These are phyloP conservation scores for Fusarium sulawesiense DNA, from an alignment of 2,329 filamentous ascomycete species.

Conservation along the genomic window DNA sequence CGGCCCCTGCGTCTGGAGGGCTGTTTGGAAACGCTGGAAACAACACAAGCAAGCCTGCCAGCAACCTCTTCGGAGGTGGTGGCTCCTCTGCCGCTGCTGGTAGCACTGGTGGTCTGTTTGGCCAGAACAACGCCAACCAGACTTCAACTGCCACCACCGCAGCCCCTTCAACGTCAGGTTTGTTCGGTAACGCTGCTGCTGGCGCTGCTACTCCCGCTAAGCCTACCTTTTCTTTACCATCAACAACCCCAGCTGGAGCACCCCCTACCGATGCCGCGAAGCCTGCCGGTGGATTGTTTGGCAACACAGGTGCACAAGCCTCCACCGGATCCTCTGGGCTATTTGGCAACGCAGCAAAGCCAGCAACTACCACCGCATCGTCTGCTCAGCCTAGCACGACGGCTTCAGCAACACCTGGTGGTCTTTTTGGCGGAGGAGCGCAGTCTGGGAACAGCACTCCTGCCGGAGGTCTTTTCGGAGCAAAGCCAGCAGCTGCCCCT, in stretches of 20 bases:
- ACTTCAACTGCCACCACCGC: slow-evolving; percentile 39
- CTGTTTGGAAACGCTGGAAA: slow-evolving; percentile 49
- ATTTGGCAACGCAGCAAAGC: slow-evolving; percentile 47
- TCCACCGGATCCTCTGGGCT: slow-evolving; percentile 42
- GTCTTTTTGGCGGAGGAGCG: slow-evolving; percentile 52
- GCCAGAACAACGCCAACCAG: slow-evolving; percentile 44
- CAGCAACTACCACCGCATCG: slow-evolving; percentile 40
- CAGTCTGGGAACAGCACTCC: slow-evolving; percentile 47
- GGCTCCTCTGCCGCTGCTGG: slow-evolving; percentile 42
- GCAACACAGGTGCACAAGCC: slow-evolving; percentile 36
- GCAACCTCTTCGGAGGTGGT: slow-evolving; percentile 47
- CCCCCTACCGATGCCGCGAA: slow-evolving; percentile 57
- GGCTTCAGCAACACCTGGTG: slow-evolving; percentile 33
- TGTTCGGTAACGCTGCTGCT: slow-evolving; percentile 48
- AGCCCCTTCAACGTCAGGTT: slow-evolving; percentile 44
- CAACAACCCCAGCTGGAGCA: slow-evolving; percentile 67
- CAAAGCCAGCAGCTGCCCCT: slow-evolving; percentile 46
- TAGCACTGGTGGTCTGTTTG: slow-evolving; percentile 38
- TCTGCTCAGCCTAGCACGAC: slow-evolving; percentile 35
- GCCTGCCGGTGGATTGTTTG: slow-evolving; percentile 43
- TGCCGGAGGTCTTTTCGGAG: slow-evolving; percentile 50
- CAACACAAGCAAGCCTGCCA: slow-evolving; percentile 35
- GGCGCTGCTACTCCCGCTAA: slow-evolving; percentile 57
- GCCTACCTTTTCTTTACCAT: slow-evolving; percentile 60
- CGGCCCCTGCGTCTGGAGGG: slow-evolving; percentile 46